Percentiles rank a stretch among this genome's conserved stretches.
Evolutionary conservation across 257 asterid genomes (phyloP).

Genomic region (Nyctanthes arbortristis): DNA sequence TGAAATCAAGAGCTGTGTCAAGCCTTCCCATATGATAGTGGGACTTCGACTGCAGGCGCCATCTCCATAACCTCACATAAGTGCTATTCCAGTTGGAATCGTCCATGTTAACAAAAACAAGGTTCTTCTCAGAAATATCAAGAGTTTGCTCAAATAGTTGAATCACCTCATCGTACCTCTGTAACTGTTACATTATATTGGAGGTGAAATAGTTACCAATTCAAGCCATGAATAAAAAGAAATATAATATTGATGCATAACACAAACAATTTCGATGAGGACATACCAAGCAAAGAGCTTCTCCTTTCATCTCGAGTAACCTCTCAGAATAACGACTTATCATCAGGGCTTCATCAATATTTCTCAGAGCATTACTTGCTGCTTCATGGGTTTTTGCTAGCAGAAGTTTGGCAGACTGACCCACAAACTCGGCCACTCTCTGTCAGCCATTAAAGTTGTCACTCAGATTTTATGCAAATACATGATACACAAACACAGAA

Average conservation of each 20-base stretch:
- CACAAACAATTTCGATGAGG: constrained; percentile 19
- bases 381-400: constrained; percentile 60
- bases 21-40: constrained; percentile 77
- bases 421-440: constrained; percentile 63
- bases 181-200: constrained; percentile 47
- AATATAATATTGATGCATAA: not conserved
- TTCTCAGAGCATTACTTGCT: constrained; percentile 54
- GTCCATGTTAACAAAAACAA: constrained; percentile 30
- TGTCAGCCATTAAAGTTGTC: constrained; percentile 34
- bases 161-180: constrained; percentile 69
- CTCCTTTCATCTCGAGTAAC: constrained; percentile 85
- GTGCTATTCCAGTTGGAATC: constrained; percentile 37
- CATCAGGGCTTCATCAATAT: constrained; percentile 60
- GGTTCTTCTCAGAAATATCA: constrained; percentile 65
- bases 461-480: constrained; percentile 19
- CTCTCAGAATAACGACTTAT: constrained; percentile 77
- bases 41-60: constrained; percentile 67
- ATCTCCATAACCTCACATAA: constrained; percentile 71
- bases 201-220: not conserved
- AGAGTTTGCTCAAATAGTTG: constrained; percentile 74
- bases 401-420: constrained; percentile 55
- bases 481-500: not conserved
- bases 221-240: not conserved
- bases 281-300: constrained; percentile 75
- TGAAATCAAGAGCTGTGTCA: constrained; percentile 80